phyloP scores from a whole-genome alignment of 2,329 filamentous ascomycete species.

The Amphichorda felina region DNA sequence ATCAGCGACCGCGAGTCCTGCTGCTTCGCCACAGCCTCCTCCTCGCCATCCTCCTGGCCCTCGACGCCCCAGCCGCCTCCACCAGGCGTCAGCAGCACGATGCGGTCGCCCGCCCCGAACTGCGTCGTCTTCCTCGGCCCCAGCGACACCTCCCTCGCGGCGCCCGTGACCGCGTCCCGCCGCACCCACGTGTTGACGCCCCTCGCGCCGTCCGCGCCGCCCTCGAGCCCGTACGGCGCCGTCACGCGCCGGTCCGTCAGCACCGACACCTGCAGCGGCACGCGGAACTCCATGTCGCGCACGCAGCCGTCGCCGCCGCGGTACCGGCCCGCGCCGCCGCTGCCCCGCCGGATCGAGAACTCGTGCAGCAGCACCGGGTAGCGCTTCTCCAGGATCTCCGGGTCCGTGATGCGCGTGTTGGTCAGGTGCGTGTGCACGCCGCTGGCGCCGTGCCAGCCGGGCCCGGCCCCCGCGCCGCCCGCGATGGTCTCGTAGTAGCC shows the following conservation, averaged over 20 bases:
- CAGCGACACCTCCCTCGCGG: slow-evolving; percentile 15
- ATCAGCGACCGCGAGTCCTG: too few relatives aligned
- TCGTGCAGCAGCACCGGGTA: slow-evolving; percentile 56
- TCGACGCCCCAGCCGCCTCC: slow-evolving; percentile 6
- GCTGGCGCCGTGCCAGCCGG: slow-evolving; percentile 58
- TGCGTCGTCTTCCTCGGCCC: slow-evolving; percentile 9
- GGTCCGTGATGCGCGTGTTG: slow-evolving; percentile 70
- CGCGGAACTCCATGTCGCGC: slow-evolving; percentile 67
- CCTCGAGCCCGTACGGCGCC: slow-evolving; percentile 60
- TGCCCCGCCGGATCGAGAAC: slow-evolving; percentile 50
- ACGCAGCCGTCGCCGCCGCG: slow-evolving; percentile 64
- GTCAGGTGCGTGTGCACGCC: slow-evolving; percentile 76
- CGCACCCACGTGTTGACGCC: slow-evolving; percentile 58
- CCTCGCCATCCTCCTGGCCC: neutral
- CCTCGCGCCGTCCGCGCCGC: slow-evolving; percentile 53
- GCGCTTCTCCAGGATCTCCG: slow-evolving; percentile 63
- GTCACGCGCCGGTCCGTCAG: slow-evolving; percentile 68
- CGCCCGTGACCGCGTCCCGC: slow-evolving; percentile 12
- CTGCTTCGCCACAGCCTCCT: too few relatives aligned
- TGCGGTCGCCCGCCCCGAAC: slow-evolving; percentile 7
- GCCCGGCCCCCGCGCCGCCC: slow-evolving; percentile 61
- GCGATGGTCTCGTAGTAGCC: slow-evolving; percentile 80
- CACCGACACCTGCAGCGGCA: slow-evolving; percentile 64
- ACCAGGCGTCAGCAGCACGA: slow-evolving; percentile 4
- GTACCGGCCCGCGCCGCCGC: slow-evolving; percentile 44